These are phyloP conservation scores for Stagonosporopsis rhizophila DNA, from an alignment of 2,329 filamentous ascomycete species.

Conservation along the genomic window DNA sequence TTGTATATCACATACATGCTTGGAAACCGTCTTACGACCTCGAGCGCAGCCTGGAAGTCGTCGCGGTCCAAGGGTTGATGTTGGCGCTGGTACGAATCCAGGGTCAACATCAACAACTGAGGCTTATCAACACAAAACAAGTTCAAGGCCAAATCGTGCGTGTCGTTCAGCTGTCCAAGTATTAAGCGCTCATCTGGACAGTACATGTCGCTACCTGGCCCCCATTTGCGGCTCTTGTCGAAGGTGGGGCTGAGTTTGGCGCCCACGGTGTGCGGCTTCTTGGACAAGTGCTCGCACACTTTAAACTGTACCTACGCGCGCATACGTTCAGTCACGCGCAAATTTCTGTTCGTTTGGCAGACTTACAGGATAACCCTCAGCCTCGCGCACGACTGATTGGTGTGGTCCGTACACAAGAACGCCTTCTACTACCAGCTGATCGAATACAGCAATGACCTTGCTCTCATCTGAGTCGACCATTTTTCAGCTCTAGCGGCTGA, in stretches of 20 bases:
- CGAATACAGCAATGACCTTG: conserved; percentile 29
- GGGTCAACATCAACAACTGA: conserved; percentile 57
- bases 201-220: conserved; percentile 52
- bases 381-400: conserved; percentile 22
- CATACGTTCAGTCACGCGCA: conserved; percentile 1
- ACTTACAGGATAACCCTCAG: conserved; percentile 39
- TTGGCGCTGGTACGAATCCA: conserved; percentile 57
- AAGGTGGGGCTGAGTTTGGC: conserved; percentile 27
- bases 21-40: conserved; percentile 39
- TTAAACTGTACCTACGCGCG: conserved; percentile 41
- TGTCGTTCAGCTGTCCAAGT: conserved; percentile 49
- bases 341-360: neutral
- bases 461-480: conserved; percentile 26
- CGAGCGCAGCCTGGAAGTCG: conserved; percentile 53
- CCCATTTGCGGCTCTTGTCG: conserved; percentile 34
- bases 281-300: conserved; percentile 37
- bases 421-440: conserved; percentile 34
- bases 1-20: conserved; percentile 57
- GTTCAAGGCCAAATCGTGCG: conserved; percentile 58
- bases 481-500: neutral
- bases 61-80: conserved; percentile 50
- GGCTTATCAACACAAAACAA: conserved; percentile 59
- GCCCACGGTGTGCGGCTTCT: conserved; percentile 41
- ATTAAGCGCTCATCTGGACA: conserved; percentile 54
- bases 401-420: conserved; percentile 36